Evolutionary conservation across 2,329 filamentous ascomycete species (phyloP).

Genomic region (Pseudodiploospora longispora): DNA sequence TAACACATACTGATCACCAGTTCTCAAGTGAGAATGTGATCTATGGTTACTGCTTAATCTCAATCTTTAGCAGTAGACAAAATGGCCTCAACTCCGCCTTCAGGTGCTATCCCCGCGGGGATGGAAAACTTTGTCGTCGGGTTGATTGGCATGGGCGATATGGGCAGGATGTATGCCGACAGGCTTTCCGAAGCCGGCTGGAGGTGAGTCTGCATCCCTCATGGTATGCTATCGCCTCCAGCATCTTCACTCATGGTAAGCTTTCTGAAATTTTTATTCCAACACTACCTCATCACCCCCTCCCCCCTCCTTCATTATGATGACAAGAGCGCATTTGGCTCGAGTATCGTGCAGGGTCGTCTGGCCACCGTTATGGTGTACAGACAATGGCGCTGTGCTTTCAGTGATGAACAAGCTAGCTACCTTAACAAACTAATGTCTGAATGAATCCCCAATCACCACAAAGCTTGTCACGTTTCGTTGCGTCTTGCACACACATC

Average conservation of each 20-base stretch:
- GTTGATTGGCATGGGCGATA: slow-evolving; percentile 98
- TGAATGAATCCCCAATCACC: slow-evolving; percentile 47
- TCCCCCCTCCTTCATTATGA: slow-evolving; percentile 51
- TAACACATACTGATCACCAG: not conserved
- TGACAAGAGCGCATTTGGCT: slow-evolving; percentile 99
- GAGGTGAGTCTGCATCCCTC: slow-evolving; percentile 56
- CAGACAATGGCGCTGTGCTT: slow-evolving; percentile 48
- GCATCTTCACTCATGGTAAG: slow-evolving; percentile 8
- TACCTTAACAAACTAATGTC: slow-evolving; percentile 82
- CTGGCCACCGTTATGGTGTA: slow-evolving; percentile 70
- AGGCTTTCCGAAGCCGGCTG: slow-evolving; percentile 85
- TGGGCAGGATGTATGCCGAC: slow-evolving; percentile 97
- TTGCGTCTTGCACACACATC: not conserved
- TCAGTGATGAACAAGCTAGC: slow-evolving; percentile 99
- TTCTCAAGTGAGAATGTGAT: slow-evolving; percentile 18
- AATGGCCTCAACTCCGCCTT: slow-evolving; percentile 20
- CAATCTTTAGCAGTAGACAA: slow-evolving; percentile 16
- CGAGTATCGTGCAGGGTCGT: slow-evolving; percentile 72
- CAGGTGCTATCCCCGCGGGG: slow-evolving; percentile 24
- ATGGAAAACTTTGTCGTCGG: slow-evolving; percentile 73
- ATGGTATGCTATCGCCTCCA: not conserved
- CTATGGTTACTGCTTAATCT: slow-evolving; percentile 15
- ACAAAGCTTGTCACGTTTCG: not conserved
- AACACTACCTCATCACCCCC: slow-evolving; percentile 3
- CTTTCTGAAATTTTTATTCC: not conserved